Conservation (phyloP, 495 filamentous ascomycete genomes). For the Hyaloscypha bicolor region DNA sequence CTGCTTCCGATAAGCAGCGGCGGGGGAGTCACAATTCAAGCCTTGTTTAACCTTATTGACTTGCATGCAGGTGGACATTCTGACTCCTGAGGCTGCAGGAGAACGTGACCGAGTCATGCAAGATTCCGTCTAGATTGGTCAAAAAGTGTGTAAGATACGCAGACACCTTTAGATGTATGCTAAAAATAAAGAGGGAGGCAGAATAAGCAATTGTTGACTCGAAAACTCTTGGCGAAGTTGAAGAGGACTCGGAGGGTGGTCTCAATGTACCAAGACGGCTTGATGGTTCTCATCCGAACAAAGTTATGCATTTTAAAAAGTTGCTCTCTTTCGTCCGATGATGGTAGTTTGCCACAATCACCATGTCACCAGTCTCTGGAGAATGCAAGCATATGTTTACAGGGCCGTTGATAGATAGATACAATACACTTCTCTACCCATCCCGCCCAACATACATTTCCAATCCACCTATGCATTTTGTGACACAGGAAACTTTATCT, state of each 20-base stretch:
- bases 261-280: too few relatives aligned
- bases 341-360: too few relatives aligned
- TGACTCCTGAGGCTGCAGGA: neutral
- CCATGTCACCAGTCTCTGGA: too few relatives aligned
- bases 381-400: neutral
- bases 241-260: too few relatives aligned
- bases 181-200: too few relatives aligned
- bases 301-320: too few relatives aligned
- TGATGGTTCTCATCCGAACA: too few relatives aligned
- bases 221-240: too few relatives aligned
- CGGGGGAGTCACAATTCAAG: neutral
- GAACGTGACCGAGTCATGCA: neutral
- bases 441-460: neutral
- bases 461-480: constrained; percentile 23
- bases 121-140: neutral
- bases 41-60: neutral
- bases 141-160: neutral
- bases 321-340: too few relatives aligned
- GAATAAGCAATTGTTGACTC: too few relatives aligned
- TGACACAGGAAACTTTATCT: neutral
- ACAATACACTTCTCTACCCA: neutral
- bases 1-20: neutral
- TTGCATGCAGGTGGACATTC: neutral
- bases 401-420: neutral
- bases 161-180: too few relatives aligned